These are phyloP conservation scores for Cladosporium sp. DNA, from an alignment of 2,329 filamentous ascomycete genomes.

Conservation along the genomic window DNA sequence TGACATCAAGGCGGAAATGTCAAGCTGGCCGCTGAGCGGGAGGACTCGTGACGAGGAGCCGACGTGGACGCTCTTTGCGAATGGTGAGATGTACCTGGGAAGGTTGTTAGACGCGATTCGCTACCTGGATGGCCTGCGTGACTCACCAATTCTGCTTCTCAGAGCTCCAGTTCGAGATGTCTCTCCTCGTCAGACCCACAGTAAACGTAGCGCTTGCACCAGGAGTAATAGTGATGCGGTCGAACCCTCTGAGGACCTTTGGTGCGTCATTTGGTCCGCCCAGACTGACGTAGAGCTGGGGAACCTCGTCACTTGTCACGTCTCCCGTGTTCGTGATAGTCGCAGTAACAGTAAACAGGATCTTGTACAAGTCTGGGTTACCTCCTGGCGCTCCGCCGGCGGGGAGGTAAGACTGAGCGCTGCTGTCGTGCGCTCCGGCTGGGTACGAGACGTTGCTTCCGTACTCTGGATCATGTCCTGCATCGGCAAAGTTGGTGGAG, in stretches of 20 bases:
- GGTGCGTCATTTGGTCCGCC: slow-evolving; percentile 50
- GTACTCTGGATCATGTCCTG: slow-evolving; percentile 55
- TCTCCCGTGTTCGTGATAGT: slow-evolving; percentile 61
- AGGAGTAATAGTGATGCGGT: slow-evolving; percentile 65
- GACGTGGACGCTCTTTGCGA: slow-evolving; percentile 57
- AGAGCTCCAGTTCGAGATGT: slow-evolving; percentile 81
- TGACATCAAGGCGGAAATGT: neutral
- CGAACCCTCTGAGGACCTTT: slow-evolving; percentile 69
- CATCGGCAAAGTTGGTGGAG: slow-evolving; percentile 52
- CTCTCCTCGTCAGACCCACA: slow-evolving; percentile 66
- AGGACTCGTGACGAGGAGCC: slow-evolving; percentile 57
- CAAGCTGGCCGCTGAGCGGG: slow-evolving; percentile 38
- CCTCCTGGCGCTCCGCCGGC: slow-evolving; percentile 67
- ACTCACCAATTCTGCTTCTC: slow-evolving; percentile 67
- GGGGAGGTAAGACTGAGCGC: slow-evolving; percentile 47
- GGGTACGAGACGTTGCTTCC: slow-evolving; percentile 61
- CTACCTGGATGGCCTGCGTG: neutral
- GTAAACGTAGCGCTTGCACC: slow-evolving; percentile 62
- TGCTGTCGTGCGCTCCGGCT: slow-evolving; percentile 36
- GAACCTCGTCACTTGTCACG: slow-evolving; percentile 48
- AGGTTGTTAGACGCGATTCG: neutral
- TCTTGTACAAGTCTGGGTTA: slow-evolving; percentile 62
- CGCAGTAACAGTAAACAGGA: slow-evolving; percentile 48
- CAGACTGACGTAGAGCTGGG: slow-evolving; percentile 51
- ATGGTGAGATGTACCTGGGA: slow-evolving; percentile 48